Base-by-base conservation (phyloP, 345 rosid genomes). In the Eucalyptus polyanthemos region DNA sequence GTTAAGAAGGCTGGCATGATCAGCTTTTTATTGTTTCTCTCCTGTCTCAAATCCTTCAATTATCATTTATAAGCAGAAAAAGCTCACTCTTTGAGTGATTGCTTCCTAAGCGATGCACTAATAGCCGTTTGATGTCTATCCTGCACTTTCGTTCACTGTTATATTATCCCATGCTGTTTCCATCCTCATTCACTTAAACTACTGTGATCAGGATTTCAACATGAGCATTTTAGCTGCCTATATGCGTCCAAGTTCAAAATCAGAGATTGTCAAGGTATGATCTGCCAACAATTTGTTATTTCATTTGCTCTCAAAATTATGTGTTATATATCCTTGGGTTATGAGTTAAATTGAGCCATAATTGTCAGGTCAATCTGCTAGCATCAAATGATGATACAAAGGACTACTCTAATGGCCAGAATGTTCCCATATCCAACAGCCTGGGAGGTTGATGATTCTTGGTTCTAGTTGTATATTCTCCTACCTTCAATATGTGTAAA, bases 161-260 rank as follows among this genome's bases (percentile, higher is more conserved):
- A 17, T 42, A 16, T 60, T 3, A 51, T 27, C 50, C 45, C 24
- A 11, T 7, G 42, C 22, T 49, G 40, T 49, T 50, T 88, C 24
- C 72, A 6, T 40, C 19, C 93, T 76, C 15, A 37, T 76, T 40
- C 47, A 6, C 47, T 21, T 40, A 40, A 40, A 40, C 83, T 76
- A 37, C 85, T 40, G 85, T 76, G 85, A 42, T 76, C 85, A 97
- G 99, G 97, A 96, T 88, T 97, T 97, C 93, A 96, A 96, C 93
- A 94, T 97, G 99, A 96, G 98, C 88, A 95, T 97, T 86, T 92
- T 97, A 93, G 98, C 98, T 83, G 97, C 99, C 40, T 94, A 93
- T 60, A 93, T 94, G 47, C 94, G 97, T 86, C 97, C 99, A 4
- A 95, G 94, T 92, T 95, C 99, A 2, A 94, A 91, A 88, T 96